A percentile compares a stretch with the other conserved stretches of the same genome.
These are phyloP conservation scores for Colletotrichum sp. DNA, from an alignment of 2,329 filamentous ascomycete genomes.

Conservation along the genomic window DNA sequence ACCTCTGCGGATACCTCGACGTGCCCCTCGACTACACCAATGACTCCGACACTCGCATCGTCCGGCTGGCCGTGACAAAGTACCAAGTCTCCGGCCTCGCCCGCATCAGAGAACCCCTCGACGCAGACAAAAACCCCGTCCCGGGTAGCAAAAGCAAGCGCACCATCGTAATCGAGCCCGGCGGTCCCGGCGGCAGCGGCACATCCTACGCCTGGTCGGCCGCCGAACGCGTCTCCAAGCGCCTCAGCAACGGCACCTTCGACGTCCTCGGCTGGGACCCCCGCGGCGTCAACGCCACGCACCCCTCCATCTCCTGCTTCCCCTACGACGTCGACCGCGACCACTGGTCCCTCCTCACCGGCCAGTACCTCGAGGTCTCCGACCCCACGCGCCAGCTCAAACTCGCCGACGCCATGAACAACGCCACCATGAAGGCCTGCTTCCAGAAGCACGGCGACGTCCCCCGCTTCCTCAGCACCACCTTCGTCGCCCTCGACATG, in stretches of 20 bases:
- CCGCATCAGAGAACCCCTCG: slow-evolving; percentile 10
- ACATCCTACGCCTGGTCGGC: slow-evolving; percentile 43
- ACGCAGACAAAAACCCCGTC: slow-evolving; percentile 17
- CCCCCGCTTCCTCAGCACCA: slow-evolving; percentile 49
- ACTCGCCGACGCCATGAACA: slow-evolving; percentile 49
- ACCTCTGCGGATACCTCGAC: slow-evolving; percentile 52
- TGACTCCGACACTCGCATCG: slow-evolving; percentile 44
- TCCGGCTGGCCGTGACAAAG: slow-evolving; percentile 53
- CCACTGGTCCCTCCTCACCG: slow-evolving; percentile 46
- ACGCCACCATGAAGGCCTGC: slow-evolving; percentile 49
- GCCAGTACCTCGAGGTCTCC: slow-evolving; percentile 42
- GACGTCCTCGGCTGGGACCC: slow-evolving; percentile 61
- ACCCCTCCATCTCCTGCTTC: slow-evolving; percentile 50
- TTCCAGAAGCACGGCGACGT: slow-evolving; percentile 47
- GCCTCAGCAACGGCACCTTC: slow-evolving; percentile 45
- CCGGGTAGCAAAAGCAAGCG: slow-evolving; percentile 44
- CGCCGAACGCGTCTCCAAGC: slow-evolving; percentile 40
- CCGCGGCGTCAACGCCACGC: slow-evolving; percentile 54
- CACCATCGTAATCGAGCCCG: slow-evolving; percentile 55
- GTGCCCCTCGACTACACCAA: slow-evolving; percentile 55
- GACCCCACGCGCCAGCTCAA: slow-evolving; percentile 41
- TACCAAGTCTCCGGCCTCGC: slow-evolving; percentile 52
- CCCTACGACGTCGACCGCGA: slow-evolving; percentile 49
- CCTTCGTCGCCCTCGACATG: slow-evolving; percentile 51
- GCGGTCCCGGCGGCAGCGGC: slow-evolving; percentile 55